These are phyloP conservation scores for Nigrospora osmanthi DNA, from an alignment of 2,329 filamentous ascomycete species.

Conservation along the genomic window DNA sequence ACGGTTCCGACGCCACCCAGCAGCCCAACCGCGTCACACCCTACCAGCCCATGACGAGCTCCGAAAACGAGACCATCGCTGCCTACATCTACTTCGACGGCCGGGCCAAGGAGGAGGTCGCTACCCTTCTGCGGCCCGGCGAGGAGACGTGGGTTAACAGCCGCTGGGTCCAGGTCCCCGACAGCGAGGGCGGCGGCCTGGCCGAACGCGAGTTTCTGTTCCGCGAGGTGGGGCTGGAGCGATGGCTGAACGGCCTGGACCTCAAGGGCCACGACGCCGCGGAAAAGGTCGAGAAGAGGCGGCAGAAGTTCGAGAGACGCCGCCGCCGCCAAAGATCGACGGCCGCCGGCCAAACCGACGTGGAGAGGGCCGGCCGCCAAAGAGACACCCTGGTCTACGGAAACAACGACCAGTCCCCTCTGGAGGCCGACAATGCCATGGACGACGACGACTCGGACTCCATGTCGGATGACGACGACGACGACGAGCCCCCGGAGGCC, in stretches of 20 bases:
- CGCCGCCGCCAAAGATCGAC: constrained; percentile 54
- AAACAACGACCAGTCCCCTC: constrained; percentile 63
- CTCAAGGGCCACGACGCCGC: constrained; percentile 88
- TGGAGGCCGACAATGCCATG: constrained; percentile 43
- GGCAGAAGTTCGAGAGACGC: constrained; percentile 67
- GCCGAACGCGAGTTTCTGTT: constrained; percentile 97
- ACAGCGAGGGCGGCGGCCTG: constrained; percentile 84
- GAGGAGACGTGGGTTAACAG: constrained; percentile 99
- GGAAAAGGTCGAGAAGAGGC: constrained; percentile 81
- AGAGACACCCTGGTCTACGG: constrained; percentile 71
- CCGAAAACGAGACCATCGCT: constrained; percentile 92
- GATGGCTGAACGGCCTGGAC: constrained; percentile 94
- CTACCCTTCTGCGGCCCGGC: constrained; percentile 81
- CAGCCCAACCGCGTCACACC: constrained; percentile 58
- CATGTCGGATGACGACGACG: constrained; percentile 60
- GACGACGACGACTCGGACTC: constrained; percentile 48
- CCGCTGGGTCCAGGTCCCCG: constrained; percentile 90
- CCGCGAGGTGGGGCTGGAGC: constrained; percentile 88
- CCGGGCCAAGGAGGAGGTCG: constrained; percentile 90
- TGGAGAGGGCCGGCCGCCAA: constrained; percentile 21
- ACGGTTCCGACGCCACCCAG: constrained; percentile 35
- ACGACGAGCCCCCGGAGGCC: constrained; percentile 86
- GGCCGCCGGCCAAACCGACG: constrained; percentile 26
- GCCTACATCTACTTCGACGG: constrained; percentile 99
- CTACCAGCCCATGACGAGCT: constrained; percentile 87